phyloP scores from a whole-genome alignment of 768 basidiomycete genomes.

The Leucocoprinus sp. region DNA sequence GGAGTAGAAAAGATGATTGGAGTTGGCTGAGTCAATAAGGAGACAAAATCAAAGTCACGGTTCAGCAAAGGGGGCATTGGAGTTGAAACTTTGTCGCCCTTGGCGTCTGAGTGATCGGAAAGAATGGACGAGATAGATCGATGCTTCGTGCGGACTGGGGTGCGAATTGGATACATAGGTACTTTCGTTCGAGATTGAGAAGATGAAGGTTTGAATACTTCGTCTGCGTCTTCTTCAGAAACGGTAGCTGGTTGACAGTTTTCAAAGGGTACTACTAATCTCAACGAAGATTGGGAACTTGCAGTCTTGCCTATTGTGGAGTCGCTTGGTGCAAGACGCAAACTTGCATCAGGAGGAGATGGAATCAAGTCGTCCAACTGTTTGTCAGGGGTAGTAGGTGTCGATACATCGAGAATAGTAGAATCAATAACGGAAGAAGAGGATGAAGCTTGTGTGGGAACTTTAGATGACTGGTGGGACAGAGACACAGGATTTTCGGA shows the following conservation, averaged over 20 bases:
- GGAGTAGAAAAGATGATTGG: slow-evolving; percentile 85
- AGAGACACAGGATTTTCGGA: slow-evolving; percentile 19
- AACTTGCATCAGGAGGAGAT: slow-evolving; percentile 20
- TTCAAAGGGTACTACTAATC: slow-evolving; percentile 19
- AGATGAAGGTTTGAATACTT: slow-evolving; percentile 15
- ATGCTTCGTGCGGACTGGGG: slow-evolving; percentile 91
- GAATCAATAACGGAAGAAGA: slow-evolving; percentile 29
- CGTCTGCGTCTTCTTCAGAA: slow-evolving; percentile 40
- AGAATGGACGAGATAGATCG: slow-evolving; percentile 88
- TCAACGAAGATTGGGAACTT: slow-evolving; percentile 25
- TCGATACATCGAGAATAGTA: slow-evolving; percentile 34
- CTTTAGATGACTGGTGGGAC: slow-evolving; percentile 40
- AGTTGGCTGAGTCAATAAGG: slow-evolving; percentile 53
- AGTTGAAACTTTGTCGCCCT: slow-evolving; percentile 34
- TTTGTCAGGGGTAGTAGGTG: slow-evolving; percentile 54
- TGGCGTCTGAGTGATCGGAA: slow-evolving; percentile 51
- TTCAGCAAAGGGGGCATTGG: slow-evolving; percentile 28
- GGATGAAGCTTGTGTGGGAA: slow-evolving; percentile 49
- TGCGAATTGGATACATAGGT: slow-evolving; percentile 69
- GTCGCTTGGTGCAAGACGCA: slow-evolving; percentile 49
- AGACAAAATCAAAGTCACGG: slow-evolving; percentile 52
- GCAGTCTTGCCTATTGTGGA: slow-evolving; percentile 47
- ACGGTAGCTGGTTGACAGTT: slow-evolving; percentile 39
- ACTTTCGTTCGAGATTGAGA: slow-evolving; percentile 26
- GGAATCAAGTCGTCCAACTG: slow-evolving; percentile 34